Percentiles rank a stretch among this genome's conserved stretches.
phyloP scores from a whole-genome alignment of 2,329 filamentous ascomycete species.

The Alternaria dauci region DNA sequence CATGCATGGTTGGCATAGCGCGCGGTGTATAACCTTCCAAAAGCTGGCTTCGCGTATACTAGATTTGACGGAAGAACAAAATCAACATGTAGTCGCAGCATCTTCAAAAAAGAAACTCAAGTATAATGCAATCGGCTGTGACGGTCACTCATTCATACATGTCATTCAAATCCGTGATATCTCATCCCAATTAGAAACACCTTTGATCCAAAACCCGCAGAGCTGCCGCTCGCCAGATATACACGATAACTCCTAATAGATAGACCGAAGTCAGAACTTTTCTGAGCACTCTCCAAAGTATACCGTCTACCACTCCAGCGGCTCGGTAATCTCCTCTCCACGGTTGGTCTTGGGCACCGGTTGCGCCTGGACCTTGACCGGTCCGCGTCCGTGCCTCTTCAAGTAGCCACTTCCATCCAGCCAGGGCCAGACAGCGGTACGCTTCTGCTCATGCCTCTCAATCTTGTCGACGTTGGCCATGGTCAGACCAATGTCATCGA shows the following conservation, averaged over 20 bases:
- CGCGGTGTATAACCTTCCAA: constrained; percentile 7
- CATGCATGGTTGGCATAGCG: constrained; percentile 10
- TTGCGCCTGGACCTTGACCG: constrained; percentile 69
- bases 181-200: neutral
- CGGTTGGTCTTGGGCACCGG: constrained; percentile 89
- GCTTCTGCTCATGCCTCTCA: constrained; percentile 77
- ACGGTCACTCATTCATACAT: neutral
- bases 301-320: constrained; percentile 78
- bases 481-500: constrained; percentile 95
- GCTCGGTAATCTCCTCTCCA: constrained; percentile 83
- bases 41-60: constrained; percentile 6
- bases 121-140: neutral
- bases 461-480: constrained; percentile 95
- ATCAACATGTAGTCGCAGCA: neutral
- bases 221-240: constrained; percentile 4
- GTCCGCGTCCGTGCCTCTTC: constrained; percentile 62
- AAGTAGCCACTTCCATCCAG: constrained; percentile 87
- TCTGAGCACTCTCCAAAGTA: neutral
- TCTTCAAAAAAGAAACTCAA: neutral
- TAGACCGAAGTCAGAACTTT: constrained; percentile 1
- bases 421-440: constrained; percentile 85
- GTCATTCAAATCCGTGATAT: constrained; percentile 9
- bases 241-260: neutral
- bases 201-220: constrained; percentile 5
- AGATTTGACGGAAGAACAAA: neutral